Conservation (phyloP, 1,284 basidiomycete species). For the Papiliotrema nemorosa region DNA sequence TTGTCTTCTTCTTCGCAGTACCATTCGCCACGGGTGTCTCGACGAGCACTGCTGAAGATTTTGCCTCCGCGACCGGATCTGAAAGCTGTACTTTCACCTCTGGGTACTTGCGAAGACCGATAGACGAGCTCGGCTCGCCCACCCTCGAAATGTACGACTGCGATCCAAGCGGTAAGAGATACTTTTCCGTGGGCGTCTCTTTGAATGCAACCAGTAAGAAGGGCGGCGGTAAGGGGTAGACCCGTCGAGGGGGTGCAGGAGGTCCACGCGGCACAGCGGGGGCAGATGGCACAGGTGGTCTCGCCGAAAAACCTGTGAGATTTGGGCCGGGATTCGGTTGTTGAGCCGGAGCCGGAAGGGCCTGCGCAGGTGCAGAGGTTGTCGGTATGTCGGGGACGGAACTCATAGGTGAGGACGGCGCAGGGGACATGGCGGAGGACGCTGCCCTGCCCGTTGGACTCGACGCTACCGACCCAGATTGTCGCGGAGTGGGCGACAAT, state of each 20-base stretch:
- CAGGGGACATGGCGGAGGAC: not conserved
- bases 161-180: slow-evolving; percentile 34
- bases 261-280: slow-evolving; percentile 5
- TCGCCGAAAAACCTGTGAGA: not conserved
- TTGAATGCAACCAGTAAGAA: slow-evolving; percentile 45
- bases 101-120: not conserved
- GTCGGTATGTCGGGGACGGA: not conserved
- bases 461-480: not conserved
- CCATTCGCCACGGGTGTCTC: not conserved
- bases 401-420: not conserved
- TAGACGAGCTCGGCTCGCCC: slow-evolving; percentile 10
- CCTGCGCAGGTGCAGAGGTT: not conserved
- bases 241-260: slow-evolving; percentile 18
- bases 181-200: slow-evolving; percentile 42
- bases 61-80: not conserved
- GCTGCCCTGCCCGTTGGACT: not conserved
- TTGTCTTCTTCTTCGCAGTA: not conserved
- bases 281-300: not conserved
- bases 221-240: slow-evolving; percentile 31
- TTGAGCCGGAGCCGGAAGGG: not conserved
- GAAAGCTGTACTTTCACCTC: not conserved
- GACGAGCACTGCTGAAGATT: not conserved
- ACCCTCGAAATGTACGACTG: slow-evolving; percentile 37
- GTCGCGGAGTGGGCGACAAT: not conserved
- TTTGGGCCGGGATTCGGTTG: not conserved